A percentile compares a stretch with the other conserved stretches of the same genome.
phyloP scores from a whole-genome alignment of 352 stramenopile species.

The Phytophthora agathidicida region DNA sequence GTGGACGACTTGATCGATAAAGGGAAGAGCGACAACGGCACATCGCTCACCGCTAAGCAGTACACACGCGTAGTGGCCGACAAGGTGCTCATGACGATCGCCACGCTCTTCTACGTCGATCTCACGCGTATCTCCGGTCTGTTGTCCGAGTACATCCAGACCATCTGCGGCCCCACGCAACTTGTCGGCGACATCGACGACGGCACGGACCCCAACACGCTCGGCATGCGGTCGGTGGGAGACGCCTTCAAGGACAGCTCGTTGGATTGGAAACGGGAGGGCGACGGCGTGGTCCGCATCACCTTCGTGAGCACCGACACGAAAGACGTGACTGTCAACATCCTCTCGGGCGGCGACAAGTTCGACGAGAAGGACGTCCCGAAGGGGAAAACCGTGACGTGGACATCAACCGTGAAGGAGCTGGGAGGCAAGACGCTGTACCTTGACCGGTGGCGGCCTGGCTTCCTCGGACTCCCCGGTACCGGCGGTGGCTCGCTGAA shows the following conservation, averaged over 20 bases:
- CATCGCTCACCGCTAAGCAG: conserved; percentile 34
- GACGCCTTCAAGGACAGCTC: conserved; percentile 48
- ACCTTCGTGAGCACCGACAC: conserved; percentile 45
- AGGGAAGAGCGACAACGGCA: conserved; percentile 37
- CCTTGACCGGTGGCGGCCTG: conserved; percentile 31
- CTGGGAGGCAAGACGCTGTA: conserved; percentile 36
- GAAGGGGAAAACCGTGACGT: conserved; percentile 26
- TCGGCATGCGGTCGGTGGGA: conserved; percentile 44
- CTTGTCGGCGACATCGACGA: conserved; percentile 50
- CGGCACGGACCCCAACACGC: conserved; percentile 41
- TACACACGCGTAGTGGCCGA: conserved; percentile 36
- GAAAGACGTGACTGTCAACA: conserved; percentile 38
- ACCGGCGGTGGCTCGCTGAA: conserved; percentile 34
- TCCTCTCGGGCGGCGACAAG: conserved; percentile 37
- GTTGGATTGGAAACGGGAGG: conserved; percentile 47
- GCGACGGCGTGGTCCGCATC: conserved; percentile 52
- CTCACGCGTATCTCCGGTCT: conserved; percentile 35
- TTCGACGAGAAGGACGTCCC: conserved; percentile 51
- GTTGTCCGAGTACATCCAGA: conserved; percentile 40
- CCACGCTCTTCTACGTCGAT: conserved; percentile 36
- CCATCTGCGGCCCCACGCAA: conserved; percentile 36
- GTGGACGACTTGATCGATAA: conserved; percentile 37
- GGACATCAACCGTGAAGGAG: conserved; percentile 26
- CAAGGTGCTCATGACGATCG: conserved; percentile 35
- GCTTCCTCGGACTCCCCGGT: conserved; percentile 31